A percentile compares a stretch with the other conserved stretches of the same genome.
Evolutionary conservation across 1,284 basidiomycete species (phyloP).

Genomic region (Athelia sp.): DNA sequence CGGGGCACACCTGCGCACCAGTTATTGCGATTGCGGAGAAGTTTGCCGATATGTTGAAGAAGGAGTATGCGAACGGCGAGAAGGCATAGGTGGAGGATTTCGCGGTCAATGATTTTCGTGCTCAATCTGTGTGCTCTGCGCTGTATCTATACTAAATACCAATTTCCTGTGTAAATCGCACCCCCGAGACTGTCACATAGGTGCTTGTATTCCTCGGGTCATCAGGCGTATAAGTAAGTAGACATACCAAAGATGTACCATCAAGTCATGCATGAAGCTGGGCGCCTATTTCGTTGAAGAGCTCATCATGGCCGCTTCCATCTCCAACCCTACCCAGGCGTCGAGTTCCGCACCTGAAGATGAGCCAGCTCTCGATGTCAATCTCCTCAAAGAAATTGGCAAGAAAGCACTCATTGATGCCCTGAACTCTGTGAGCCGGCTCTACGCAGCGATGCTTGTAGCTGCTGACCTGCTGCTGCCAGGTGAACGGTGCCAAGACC

Average conservation of each 20-base stretch:
- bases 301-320: neutral
- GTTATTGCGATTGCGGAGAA: slow-evolving; percentile 20
- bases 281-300: too few species aligned
- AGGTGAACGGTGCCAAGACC: slow-evolving; percentile 95
- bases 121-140: too few species aligned
- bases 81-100: too few species aligned
- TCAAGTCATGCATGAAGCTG: too few species aligned
- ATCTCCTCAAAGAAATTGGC: slow-evolving; percentile 70
- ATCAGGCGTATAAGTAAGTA: too few species aligned
- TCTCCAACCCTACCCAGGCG: neutral
- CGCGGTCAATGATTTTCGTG: too few species aligned
- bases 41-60: slow-evolving; percentile 21
- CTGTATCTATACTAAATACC: too few species aligned
- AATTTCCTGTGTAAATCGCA: too few species aligned
- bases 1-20: slow-evolving; percentile 23
- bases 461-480: slow-evolving; percentile 2
- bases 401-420: slow-evolving; percentile 75
- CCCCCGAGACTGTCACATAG: too few species aligned
- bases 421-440: slow-evolving; percentile 67
- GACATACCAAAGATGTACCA: too few species aligned
- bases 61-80: neutral
- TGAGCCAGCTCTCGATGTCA: slow-evolving; percentile 58
- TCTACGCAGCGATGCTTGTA: neutral
- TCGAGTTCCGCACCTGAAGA: slow-evolving; percentile 16
- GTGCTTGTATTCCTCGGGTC: too few species aligned